Evolutionary conservation across 345 rosid genomes (phyloP), one percentile per base, ranked within the genome.

Genomic region (Euphorbia lathyris): DNA sequence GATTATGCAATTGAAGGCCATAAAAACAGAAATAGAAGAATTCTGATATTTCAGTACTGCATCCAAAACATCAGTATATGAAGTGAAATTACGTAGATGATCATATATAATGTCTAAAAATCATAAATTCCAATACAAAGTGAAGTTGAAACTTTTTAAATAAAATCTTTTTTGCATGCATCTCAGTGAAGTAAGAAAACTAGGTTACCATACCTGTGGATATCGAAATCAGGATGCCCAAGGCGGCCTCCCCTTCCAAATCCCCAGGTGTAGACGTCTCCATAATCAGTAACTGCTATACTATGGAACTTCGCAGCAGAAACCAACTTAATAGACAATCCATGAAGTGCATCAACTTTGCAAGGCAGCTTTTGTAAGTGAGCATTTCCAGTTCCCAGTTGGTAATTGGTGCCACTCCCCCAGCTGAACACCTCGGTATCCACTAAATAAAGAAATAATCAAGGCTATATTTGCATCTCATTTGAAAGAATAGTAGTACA

Each of bases 201-300:
- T 26, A 17, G 36, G 25, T 27, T 23, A 51, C 40, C 38, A 14
- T 78, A 92, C 99, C 99, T 95, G 82, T 95, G 99, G 76, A 95
- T 95, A 77, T 95, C 97, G 82, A 95, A 95, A 72, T 95, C 99
- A 67, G 99, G 97, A 77, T 95, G 99, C 70, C 99, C 99, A 84
- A 95, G 99, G 70, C 99, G 93, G 25, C 99, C 98, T 27, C 99
- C 98, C 73, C 99, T 92, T 67, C 97, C 99, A 78, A 90, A 95
- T 14, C 99, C 99, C 99, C 99, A 95, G 1, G 97, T 88, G 76
- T 84, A 95, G 60, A 92, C 90, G 79, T 92, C 86, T 76, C 99
- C 99, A 69, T 55, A 61, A 52, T 81, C 81, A 70, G 82, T 85
- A 79, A 95, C 85, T 51, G 98, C 97, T 64, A 86, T 86, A 79